These are phyloP conservation scores for Quercus aquifolioides DNA, from an alignment of 306 rosid species.

Conservation along the genomic window DNA sequence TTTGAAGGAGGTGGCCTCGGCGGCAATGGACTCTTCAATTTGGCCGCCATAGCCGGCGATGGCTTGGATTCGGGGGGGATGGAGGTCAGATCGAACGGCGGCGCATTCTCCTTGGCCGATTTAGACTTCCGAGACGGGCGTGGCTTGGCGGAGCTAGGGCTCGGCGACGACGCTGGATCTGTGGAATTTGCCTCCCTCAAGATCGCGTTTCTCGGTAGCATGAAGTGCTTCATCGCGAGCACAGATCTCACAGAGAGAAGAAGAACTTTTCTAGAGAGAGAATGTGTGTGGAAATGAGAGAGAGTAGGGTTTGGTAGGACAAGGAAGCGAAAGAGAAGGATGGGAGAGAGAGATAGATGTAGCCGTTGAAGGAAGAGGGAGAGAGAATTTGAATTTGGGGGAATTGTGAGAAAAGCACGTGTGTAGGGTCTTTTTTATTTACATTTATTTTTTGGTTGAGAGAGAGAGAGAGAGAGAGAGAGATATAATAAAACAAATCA, in stretches of 20 bases:
- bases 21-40: constrained; percentile 72
- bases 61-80: constrained; percentile 38
- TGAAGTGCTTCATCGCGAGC: constrained; percentile 59
- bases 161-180: constrained; percentile 50
- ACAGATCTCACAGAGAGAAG: constrained; percentile 8
- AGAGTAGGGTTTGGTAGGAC: constrained; percentile 19
- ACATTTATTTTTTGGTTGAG: background rate
- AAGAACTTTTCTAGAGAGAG: background rate
- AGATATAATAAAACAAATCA: background rate
- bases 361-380: constrained; percentile 45
- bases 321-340: constrained; percentile 32
- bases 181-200: constrained; percentile 45
- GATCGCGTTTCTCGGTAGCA: constrained; percentile 68
- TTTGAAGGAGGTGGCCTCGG: constrained; percentile 87
- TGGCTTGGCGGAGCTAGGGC: constrained; percentile 53
- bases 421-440: constrained; percentile 13
- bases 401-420: constrained; percentile 18
- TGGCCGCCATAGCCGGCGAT: constrained; percentile 46
- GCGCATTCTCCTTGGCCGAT: constrained; percentile 72
- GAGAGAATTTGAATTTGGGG: constrained; percentile 45
- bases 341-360: constrained; percentile 10
- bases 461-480: background rate
- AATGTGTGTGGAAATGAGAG: too few relatives aligned
- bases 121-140: constrained; percentile 55
- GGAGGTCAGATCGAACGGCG: constrained; percentile 63